Evolutionary conservation across 257 asterid species (phyloP).

Genomic region (Solanum sitiens): DNA sequence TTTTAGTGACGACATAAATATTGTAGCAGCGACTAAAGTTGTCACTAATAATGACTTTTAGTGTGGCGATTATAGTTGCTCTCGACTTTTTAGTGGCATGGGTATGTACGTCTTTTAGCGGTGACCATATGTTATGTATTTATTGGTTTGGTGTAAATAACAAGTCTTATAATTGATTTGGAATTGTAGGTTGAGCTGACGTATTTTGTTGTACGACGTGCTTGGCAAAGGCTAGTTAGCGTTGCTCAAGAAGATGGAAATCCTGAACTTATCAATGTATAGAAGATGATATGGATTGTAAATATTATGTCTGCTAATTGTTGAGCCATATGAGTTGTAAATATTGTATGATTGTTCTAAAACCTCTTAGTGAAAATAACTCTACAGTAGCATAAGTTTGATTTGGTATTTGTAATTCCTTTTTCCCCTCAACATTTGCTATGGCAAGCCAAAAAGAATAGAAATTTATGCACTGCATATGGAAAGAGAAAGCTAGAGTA

Average conservation of each 20-base stretch:
- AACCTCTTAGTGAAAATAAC: background rate
- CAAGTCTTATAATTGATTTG: background rate
- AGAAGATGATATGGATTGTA: background rate
- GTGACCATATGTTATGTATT: background rate
- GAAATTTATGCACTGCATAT: background rate
- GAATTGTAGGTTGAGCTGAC: constrained; percentile 57
- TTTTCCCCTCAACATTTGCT: background rate
- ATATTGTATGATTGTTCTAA: background rate
- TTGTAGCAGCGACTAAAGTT: no score
- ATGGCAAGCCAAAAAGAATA: background rate
- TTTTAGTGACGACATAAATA: no score
- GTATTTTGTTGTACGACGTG: constrained; percentile 14
- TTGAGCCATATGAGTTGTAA: background rate
- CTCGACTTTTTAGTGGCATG: no score
- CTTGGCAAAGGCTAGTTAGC: background rate
- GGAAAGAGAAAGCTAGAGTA: background rate
- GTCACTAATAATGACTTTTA: no score
- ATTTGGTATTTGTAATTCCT: background rate
- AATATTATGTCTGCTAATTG: background rate
- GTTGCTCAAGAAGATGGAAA: background rate
- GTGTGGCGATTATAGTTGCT: no score
- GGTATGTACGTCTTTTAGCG: no score
- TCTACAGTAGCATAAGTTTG: background rate
- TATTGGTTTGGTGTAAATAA: background rate
- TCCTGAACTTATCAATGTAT: background rate